A percentile compares a stretch with the other conserved stretches of the same genome.
phyloP scores from a whole-genome alignment of 257 asterid genomes.

The Echium plantagineum region DNA sequence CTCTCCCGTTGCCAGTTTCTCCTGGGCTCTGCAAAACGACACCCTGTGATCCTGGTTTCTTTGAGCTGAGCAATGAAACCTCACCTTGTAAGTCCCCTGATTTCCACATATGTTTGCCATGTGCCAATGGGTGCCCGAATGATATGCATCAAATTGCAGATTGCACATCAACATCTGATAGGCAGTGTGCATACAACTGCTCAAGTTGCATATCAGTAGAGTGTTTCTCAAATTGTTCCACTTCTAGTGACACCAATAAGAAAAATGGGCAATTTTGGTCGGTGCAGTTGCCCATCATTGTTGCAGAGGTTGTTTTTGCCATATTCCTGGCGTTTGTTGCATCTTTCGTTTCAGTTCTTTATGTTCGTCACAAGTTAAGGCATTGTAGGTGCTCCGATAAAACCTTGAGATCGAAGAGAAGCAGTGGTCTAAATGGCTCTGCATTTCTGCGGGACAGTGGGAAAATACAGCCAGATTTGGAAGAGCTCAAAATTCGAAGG shows the following conservation, averaged over 20 bases:
- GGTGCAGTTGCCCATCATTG: constrained; percentile 52
- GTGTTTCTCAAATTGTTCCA: constrained; percentile 47
- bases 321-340: constrained; percentile 56
- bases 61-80: constrained; percentile 40
- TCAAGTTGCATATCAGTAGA: constrained; percentile 49
- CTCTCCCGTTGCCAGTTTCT: constrained; percentile 61
- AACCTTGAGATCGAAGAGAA: constrained; percentile 19
- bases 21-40: constrained; percentile 52
- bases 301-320: constrained; percentile 66
- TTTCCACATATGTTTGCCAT: constrained; percentile 57
- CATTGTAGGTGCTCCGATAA: constrained; percentile 56
- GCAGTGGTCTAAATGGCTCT: constrained; percentile 9
- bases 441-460: constrained; percentile 40
- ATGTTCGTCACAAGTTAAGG: constrained; percentile 58
- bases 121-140: constrained; percentile 56
- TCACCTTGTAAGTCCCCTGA: constrained; percentile 49
- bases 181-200: constrained; percentile 62
- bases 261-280: constrained; percentile 54
- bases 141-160: constrained; percentile 49
- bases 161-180: constrained; percentile 42
- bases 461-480: constrained; percentile 49
- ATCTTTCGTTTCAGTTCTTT: constrained; percentile 39
- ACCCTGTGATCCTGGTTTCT: constrained; percentile 47
- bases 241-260: constrained; percentile 11
- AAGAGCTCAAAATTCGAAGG: constrained; percentile 61